These are phyloP conservation scores for grape (Vitis vinifera) DNA, from an alignment of 164 flowering plant species.

Conservation along the genomic window DNA sequence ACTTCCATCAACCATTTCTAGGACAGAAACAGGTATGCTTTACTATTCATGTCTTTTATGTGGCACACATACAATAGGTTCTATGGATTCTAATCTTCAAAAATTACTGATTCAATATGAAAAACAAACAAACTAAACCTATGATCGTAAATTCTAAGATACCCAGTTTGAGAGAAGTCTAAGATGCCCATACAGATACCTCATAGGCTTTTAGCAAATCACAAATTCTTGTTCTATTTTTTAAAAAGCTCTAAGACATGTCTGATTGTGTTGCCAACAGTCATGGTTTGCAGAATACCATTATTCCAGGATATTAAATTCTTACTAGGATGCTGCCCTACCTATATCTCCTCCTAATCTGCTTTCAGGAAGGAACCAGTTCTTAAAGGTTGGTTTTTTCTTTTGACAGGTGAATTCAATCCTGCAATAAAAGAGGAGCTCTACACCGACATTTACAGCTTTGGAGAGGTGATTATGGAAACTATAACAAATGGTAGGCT, in stretches of 20 bases:
- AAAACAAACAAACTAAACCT: not conserved
- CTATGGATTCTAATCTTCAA: not conserved
- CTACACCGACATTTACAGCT: slow-evolving; percentile 58
- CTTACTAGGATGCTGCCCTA: no score
- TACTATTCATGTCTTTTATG: slow-evolving; percentile 6
- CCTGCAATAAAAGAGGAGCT: slow-evolving; percentile 49
- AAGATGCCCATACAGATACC: no score
- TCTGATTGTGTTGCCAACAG: no score
- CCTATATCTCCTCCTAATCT: no score
- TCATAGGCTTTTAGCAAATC: no score
- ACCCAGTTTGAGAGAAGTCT: not conserved
- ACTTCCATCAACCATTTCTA: slow-evolving; percentile 26
- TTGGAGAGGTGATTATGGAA: slow-evolving; percentile 78
- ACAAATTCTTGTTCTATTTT: no score
- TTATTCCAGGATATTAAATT: no score
- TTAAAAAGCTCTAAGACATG: no score
- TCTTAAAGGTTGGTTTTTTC: not conserved
- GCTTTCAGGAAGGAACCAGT: not conserved
- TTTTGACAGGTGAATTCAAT: slow-evolving; percentile 42
- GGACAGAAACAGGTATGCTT: slow-evolving; percentile 46
- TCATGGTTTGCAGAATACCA: no score
- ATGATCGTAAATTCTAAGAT: not conserved
- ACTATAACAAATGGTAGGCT: slow-evolving; percentile 67
- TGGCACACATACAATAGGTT: not conserved
- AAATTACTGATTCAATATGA: not conserved